A percentile compares a stretch with the other conserved stretches of the same genome.
Evolutionary conservation across 2,329 filamentous ascomycete genomes (phyloP).

Genomic region (Xylariaceae sp.): DNA sequence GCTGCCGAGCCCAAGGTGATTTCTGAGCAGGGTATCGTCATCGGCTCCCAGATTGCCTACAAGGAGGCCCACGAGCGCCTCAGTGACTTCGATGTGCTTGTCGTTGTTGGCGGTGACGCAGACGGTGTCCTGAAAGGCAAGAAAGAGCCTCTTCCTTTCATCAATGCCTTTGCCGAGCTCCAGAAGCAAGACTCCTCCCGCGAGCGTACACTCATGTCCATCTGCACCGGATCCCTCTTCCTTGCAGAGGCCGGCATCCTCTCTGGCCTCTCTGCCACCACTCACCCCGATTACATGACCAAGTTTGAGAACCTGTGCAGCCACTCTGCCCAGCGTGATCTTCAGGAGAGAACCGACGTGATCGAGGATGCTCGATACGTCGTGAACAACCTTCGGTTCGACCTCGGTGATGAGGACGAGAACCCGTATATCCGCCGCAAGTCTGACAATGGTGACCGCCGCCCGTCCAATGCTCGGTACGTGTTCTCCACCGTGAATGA

Average conservation of each 20-base stretch:
- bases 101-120: conserved; percentile 69
- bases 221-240: conserved; percentile 77
- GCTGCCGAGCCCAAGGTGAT: conserved; percentile 51
- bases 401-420: conserved; percentile 75
- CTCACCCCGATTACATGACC: conserved; percentile 75
- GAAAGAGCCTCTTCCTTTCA: conserved; percentile 64
- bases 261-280: conserved; percentile 74
- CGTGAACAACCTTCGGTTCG: conserved; percentile 87
- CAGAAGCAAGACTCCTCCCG: conserved; percentile 74
- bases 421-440: conserved; percentile 80
- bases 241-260: conserved; percentile 74
- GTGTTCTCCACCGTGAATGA: conserved; percentile 21
- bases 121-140: conserved; percentile 64
- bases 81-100: conserved; percentile 73
- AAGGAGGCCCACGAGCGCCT: conserved; percentile 73
- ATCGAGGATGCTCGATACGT: conserved; percentile 79
- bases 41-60: conserved; percentile 72
- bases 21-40: conserved; percentile 60
- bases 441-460: conserved; percentile 56
- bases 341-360: conserved; percentile 75
- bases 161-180: conserved; percentile 72
- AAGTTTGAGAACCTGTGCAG: conserved; percentile 79
- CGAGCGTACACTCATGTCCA: conserved; percentile 75
- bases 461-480: conserved; percentile 59
- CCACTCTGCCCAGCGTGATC: conserved; percentile 64